Evolutionary conservation across 2,329 filamentous ascomycete genomes (phyloP), one percentile per base, ranked within the genome.

Genomic region (Thermothelomyces thermophilus): DNA sequence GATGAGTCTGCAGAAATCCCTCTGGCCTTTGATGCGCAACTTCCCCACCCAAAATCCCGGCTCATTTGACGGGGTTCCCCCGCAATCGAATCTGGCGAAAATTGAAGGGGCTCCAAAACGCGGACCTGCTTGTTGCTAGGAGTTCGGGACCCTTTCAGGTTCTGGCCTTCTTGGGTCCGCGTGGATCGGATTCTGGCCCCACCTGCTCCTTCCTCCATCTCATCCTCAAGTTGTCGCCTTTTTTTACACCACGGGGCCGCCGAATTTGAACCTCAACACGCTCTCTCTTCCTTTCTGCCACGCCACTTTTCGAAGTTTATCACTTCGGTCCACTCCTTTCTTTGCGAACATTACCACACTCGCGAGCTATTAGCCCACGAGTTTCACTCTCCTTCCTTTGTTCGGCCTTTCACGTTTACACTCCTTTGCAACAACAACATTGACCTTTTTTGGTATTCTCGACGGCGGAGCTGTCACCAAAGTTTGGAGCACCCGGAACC

Each of bases 241-340:
- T 56, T 53, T 48, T 50, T 50, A 56, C 46, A 54, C 51, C 48
- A 48, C 47, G 44, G 46, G 46, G 35, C 33, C 39, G 20, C 44
- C 35, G 51, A 45, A 53, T 53, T 57, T 56, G 55, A 49, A 52
- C 51, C 46, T 55, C 41, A 39, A 44, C 46, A 39, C 47, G 54
- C 55, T 51, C 40, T 33, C 34, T 41, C 31, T 37, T 17, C 53
- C 56, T 46, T 37, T 37, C 41, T n/a, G 19, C 22, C 39, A 17
- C 31, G 36, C 46, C 46, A n/a, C 50, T 51, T 50, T 55, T 50
- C 49, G 48, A 54, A 50, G 53, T 47, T 17, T 42, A 42, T n/a
- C 14, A 56, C 58, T 60, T 56, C 47, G 50, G 54, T 60, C 54
- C 60, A 58, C 52, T 62, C 50, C 48, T 51, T 48, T 33, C 10